phyloP scores from a whole-genome alignment of 1,139 yeast species.

The Candida glucosophila region DNA sequence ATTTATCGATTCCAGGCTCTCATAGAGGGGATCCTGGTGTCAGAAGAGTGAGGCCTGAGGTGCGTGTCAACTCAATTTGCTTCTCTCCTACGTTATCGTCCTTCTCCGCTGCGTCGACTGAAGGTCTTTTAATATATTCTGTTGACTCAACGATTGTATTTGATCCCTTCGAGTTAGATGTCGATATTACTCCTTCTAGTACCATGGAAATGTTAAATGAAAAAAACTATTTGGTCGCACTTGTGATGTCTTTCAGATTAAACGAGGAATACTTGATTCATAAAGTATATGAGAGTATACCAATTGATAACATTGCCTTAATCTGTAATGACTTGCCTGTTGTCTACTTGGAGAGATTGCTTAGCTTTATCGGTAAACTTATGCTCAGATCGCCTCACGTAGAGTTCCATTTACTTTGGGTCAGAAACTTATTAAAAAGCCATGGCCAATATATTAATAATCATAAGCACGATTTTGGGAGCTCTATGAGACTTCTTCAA shows the following conservation, averaged over 20 bases:
- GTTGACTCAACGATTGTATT: conserved; percentile 68
- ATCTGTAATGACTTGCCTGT: conserved; percentile 63
- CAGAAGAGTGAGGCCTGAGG: conserved; percentile 69
- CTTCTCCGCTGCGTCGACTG: conserved; percentile 94
- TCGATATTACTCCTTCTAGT: conserved; percentile 82
- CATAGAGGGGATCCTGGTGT: conserved; percentile 80
- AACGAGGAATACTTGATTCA: conserved; percentile 73
- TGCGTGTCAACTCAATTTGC: conserved; percentile 65
- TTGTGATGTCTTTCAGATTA: conserved; percentile 89
- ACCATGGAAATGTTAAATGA: conserved; percentile 56
- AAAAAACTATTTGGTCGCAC: conserved; percentile 68
- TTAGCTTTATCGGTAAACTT: conserved; percentile 64
- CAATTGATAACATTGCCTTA: conserved; percentile 60
- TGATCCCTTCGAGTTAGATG: conserved; percentile 92
- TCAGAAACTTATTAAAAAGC: conserved; percentile 51
- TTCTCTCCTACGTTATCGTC: conserved; percentile 89
- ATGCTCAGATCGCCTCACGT: conserved; percentile 64
- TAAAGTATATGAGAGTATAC: conserved; percentile 68
- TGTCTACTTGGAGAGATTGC: conserved; percentile 62
- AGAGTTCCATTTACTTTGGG: conserved; percentile 81
- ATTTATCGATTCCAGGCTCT: conserved; percentile 78
- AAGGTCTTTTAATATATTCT: conserved; percentile 78
- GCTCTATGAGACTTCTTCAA: conserved; percentile 63
- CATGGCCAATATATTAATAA: conserved; percentile 73
- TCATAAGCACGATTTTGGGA: conserved; percentile 57